Evolutionary conservation across 257 asterid species (phyloP), one percentile per base, ranked within the genome.

Genomic region (Solanum gracilifrons): DNA sequence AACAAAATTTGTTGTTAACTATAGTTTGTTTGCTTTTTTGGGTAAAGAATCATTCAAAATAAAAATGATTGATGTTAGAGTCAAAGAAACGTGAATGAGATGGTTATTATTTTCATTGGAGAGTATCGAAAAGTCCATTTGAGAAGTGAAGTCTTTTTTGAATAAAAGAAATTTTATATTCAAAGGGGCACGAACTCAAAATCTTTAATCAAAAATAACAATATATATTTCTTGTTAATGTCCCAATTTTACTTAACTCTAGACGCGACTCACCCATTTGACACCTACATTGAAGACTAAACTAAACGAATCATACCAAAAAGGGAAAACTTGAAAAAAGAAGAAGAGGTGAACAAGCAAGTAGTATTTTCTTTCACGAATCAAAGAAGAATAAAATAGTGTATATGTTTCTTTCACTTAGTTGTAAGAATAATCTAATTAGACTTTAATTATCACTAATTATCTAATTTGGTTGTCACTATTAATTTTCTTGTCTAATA

Each of bases 151-250:
- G 16, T 13, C 5, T 43, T 12, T 43, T 43, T 5, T 33, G 1
- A 33, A 33, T 10, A 46, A 46, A 46, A 48, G 58, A 0, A 20
- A 55, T 2, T 55, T 18, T 0, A 2, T 55, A 18, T 18, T 18
- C 0, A 18, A 18, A 55, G 11, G 3, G 64, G 20, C 1, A 7
- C 5, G 0, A 55, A 55, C 1, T 20, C 1, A 7, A 20, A 7
- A 20, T 7, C 1, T 20, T 0, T 55, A 55, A 20, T 7, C 7
- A 20, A 55, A 20, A 1, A 20, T 48, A 15, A 3, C 0, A 55
- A 48, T 48, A 16, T 55, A 16, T 51, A 18, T 51, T 18, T 0
- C 11, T 55, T 20, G 11, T 55, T 55, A 20, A 6, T 55, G 15
- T 25, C 6, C 71, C 13, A 0, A 23, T 4, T 62, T 62, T 62